A percentile compares a stretch with the other conserved stretches of the same genome.
Conservation (phyloP, 2,329 filamentous ascomycete genomes). For the Chaetomium strumarium region DNA sequence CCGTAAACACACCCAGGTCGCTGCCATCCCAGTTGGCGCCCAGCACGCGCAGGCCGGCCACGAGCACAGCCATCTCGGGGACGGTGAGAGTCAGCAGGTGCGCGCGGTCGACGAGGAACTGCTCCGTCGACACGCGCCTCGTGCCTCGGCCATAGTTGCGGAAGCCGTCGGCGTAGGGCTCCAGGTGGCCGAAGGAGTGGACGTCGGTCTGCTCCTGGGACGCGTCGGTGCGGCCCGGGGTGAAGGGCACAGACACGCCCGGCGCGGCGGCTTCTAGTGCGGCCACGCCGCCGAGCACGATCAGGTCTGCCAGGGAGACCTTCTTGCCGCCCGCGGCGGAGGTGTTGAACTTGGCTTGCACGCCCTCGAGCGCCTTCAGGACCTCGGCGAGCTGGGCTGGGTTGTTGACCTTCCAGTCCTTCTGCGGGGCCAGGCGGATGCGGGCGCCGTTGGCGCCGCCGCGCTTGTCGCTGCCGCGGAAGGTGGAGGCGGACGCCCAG, state of each 20-base stretch:
- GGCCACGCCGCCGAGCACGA: slow-evolving; percentile 66
- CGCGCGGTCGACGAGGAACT: slow-evolving; percentile 66
- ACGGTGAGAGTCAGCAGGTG: slow-evolving; percentile 64
- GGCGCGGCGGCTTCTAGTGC: slow-evolving; percentile 71
- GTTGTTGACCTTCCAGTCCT: slow-evolving; percentile 70
- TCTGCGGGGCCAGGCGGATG: slow-evolving; percentile 67
- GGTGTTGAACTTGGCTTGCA: slow-evolving; percentile 63
- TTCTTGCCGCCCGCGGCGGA: slow-evolving; percentile 57
- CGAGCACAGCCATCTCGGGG: slow-evolving; percentile 63
- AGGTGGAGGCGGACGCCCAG: slow-evolving; percentile 66
- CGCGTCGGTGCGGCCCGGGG: slow-evolving; percentile 66
- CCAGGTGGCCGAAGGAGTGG: slow-evolving; percentile 57
- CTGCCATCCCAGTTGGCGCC: slow-evolving; percentile 68
- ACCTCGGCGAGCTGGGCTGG: slow-evolving; percentile 58
- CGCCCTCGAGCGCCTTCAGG: slow-evolving; percentile 52
- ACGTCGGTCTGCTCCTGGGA: slow-evolving; percentile 66
- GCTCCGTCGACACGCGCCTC: slow-evolving; percentile 56
- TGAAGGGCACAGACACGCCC: slow-evolving; percentile 59
- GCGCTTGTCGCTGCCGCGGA: slow-evolving; percentile 73
- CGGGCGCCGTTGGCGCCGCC: slow-evolving; percentile 76
- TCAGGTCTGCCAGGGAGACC: slow-evolving; percentile 72
- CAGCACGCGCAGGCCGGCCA: slow-evolving; percentile 66
- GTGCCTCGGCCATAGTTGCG: slow-evolving; percentile 67
- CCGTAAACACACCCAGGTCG: slow-evolving; percentile 60
- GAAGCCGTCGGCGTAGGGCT: slow-evolving; percentile 70